phyloP scores from a whole-genome alignment of 2,329 filamentous ascomycete species.

The Exophiala bonariae region DNA sequence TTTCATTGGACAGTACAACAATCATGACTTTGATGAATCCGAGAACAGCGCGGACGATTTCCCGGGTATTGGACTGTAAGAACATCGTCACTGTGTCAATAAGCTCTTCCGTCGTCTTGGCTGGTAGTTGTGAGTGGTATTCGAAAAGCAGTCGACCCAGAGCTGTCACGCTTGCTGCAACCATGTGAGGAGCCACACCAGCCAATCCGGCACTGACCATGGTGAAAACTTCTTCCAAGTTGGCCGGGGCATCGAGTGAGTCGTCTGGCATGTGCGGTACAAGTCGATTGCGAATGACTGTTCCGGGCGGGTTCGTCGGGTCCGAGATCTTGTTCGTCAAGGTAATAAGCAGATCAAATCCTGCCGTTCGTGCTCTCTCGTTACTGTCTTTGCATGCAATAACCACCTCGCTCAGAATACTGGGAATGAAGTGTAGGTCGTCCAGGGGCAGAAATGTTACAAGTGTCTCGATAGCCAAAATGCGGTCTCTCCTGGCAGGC shows the following conservation, averaged over 20 bases:
- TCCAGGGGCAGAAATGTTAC: constrained; percentile 74
- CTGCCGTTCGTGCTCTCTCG: constrained; percentile 84
- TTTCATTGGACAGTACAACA: constrained; percentile 72
- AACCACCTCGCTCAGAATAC: constrained; percentile 88
- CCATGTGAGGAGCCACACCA: constrained; percentile 92
- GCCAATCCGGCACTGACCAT: constrained; percentile 97
- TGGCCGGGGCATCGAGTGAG: constrained; percentile 74
- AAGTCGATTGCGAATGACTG: constrained; percentile 82
- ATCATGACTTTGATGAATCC: constrained; percentile 97
- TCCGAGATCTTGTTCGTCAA: constrained; percentile 82
- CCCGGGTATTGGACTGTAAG: constrained; percentile 91
- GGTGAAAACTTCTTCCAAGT: constrained; percentile 92
- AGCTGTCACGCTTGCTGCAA: constrained; percentile 93
- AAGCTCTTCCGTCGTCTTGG: constrained; percentile 74
- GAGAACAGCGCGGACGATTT: constrained; percentile 91
- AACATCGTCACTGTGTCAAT: constrained; percentile 96
- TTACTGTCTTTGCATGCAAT: constrained; percentile 98
- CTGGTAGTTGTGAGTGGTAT: constrained; percentile 71
- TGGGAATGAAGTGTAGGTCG: constrained; percentile 89
- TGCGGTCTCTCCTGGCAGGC: constrained; percentile 80
- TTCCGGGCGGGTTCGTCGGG: constrained; percentile 56
- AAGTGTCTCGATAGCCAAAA: constrained; percentile 78
- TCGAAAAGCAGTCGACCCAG: constrained; percentile 91
- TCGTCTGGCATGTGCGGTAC: constrained; percentile 83
- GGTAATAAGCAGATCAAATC: constrained; percentile 84